Evolutionary conservation across 1,139 yeast species (phyloP).

Genomic region (Wickerhamomyces sp.): DNA sequence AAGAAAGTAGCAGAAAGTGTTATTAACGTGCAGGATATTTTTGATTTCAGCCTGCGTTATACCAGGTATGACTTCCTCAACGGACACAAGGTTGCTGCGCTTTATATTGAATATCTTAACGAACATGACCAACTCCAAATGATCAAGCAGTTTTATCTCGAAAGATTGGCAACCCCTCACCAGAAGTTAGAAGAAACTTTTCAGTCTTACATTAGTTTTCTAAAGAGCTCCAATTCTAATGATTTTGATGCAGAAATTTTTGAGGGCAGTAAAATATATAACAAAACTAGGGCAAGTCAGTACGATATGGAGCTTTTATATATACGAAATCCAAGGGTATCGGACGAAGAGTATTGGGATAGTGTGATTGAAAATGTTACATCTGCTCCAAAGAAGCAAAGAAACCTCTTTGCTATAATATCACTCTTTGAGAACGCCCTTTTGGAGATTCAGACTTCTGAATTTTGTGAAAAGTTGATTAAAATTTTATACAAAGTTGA

Average conservation of each 20-base stretch:
- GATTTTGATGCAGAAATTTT: constrained; percentile 28
- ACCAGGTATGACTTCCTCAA: neutral
- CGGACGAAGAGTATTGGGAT: constrained; percentile 29
- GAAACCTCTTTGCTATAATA: constrained; percentile 4
- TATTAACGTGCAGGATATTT: too few species aligned
- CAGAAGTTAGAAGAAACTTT: constrained; percentile 33
- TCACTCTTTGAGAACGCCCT: constrained; percentile 11
- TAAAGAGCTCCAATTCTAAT: too few species aligned
- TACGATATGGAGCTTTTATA: too few species aligned
- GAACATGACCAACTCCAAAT: constrained; percentile 8
- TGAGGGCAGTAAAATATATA: constrained; percentile 28
- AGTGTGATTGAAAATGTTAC: constrained; percentile 27
- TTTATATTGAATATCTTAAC: neutral
- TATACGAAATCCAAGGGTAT: constrained; percentile 25
- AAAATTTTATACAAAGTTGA: constrained; percentile 5
- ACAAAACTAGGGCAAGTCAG: too few species aligned
- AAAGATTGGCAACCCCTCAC: constrained; percentile 36
- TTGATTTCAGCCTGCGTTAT: neutral
- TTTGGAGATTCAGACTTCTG: neutral
- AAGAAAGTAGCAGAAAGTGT: too few species aligned
- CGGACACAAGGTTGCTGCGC: neutral
- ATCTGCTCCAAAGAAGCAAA: constrained; percentile 10
- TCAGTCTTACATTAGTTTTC: constrained; percentile 33
- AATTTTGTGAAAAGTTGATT: constrained; percentile 12
- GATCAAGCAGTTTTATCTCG: constrained; percentile 26